phyloP scores from a whole-genome alignment of 352 stramenopile genomes.

The Phytophthora sansomeana region DNA sequence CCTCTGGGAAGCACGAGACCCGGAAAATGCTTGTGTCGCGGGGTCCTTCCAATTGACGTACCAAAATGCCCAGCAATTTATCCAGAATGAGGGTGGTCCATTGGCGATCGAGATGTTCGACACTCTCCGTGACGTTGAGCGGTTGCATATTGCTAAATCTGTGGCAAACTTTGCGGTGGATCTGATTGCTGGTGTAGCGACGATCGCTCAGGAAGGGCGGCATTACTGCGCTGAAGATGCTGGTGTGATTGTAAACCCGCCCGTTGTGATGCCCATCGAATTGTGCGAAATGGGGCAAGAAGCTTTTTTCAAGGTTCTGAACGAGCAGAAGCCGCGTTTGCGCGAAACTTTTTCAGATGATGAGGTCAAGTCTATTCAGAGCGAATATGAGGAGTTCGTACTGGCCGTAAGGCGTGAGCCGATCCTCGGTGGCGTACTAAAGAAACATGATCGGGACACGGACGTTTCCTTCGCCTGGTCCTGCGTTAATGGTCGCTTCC shows the following conservation, averaged over 20 bases:
- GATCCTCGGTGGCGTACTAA: slow-evolving; percentile 59
- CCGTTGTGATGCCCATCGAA: slow-evolving; percentile 53
- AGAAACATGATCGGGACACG: slow-evolving; percentile 65
- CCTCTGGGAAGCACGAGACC: slow-evolving; percentile 45
- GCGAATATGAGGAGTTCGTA: slow-evolving; percentile 60
- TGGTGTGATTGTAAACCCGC: slow-evolving; percentile 51
- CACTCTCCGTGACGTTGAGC: slow-evolving; percentile 51
- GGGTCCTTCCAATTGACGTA: slow-evolving; percentile 62
- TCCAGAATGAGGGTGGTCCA: slow-evolving; percentile 62
- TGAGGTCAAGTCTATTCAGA: slow-evolving; percentile 53
- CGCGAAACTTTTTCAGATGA: slow-evolving; percentile 53
- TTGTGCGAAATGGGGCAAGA: slow-evolving; percentile 68
- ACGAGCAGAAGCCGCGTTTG: slow-evolving; percentile 48
- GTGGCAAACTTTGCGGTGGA: slow-evolving; percentile 58
- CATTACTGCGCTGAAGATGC: slow-evolving; percentile 54
- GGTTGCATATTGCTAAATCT: slow-evolving; percentile 54
- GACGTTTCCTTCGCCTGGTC: slow-evolving; percentile 74
- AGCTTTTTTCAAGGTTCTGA: slow-evolving; percentile 51
- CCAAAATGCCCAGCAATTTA: slow-evolving; percentile 68
- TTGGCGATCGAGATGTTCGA: slow-evolving; percentile 70
- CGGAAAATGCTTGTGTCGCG: slow-evolving; percentile 41
- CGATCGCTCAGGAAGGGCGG: slow-evolving; percentile 55
- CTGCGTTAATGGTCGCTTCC: slow-evolving; percentile 59
- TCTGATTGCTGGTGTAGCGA: slow-evolving; percentile 49
- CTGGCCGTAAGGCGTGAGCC: slow-evolving; percentile 52